Evolutionary conservation across 2,329 filamentous ascomycete genomes (phyloP).

Genomic region (Leptosphaerulina australis): DNA sequence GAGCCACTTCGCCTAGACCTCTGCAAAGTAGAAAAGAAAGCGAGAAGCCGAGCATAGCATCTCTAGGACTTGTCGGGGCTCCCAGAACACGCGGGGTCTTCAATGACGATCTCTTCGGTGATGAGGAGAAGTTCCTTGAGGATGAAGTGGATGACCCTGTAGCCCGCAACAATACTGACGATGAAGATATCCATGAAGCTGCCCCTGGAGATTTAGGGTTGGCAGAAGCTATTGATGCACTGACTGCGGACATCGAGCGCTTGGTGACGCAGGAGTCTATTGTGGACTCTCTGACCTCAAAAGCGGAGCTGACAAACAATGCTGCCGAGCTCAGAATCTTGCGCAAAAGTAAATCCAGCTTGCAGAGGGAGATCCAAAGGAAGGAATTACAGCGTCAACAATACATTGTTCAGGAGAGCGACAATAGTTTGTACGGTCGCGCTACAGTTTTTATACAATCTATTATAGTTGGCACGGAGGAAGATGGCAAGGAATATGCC

Average conservation of each 20-base stretch:
- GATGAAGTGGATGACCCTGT: conserved; percentile 82
- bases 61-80: conserved; percentile 85
- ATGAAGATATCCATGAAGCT: conserved; percentile 89
- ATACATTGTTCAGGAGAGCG: conserved; percentile 96
- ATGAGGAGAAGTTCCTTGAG: conserved; percentile 83
- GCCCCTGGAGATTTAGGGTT: conserved; percentile 92
- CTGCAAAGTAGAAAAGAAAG: conserved; percentile 49
- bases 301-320: conserved; percentile 97
- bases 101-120: conserved; percentile 87
- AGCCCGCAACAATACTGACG: conserved; percentile 64
- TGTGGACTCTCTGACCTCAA: conserved; percentile 86
- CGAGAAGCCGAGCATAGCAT: conserved; percentile 85
- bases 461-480: conserved; percentile 88
- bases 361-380: conserved; percentile 87
- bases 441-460: conserved; percentile 89
- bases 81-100: conserved; percentile 91
- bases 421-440: conserved; percentile 93
- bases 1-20: conserved; percentile 50
- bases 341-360: conserved; percentile 89
- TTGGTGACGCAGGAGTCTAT: conserved; percentile 86
- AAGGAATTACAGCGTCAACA: conserved; percentile 97
- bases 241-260: conserved; percentile 91
- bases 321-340: conserved; percentile 90
- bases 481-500: conserved; percentile 91
- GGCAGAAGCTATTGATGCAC: conserved; percentile 85